Percentiles rank a stretch among this genome's conserved stretches.
phyloP scores from a whole-genome alignment of 345 rosid species.

The Nephelium lappaceum region DNA sequence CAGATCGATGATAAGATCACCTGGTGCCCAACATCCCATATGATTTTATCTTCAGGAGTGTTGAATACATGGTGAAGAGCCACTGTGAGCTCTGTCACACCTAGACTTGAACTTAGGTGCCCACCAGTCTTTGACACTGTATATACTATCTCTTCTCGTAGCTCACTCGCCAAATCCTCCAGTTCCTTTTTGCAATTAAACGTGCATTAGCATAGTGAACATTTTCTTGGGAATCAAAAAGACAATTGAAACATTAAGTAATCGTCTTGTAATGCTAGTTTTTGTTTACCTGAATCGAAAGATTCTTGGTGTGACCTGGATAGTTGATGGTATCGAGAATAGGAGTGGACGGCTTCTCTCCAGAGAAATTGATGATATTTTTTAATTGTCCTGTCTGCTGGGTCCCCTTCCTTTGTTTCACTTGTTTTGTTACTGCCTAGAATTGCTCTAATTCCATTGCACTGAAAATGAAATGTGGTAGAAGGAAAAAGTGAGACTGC shows the following conservation, averaged over 20 bases:
- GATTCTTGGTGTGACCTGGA: conserved; percentile 49
- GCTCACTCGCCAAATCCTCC: conserved; percentile 37
- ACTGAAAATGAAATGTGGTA: background rate
- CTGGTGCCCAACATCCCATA: conserved; percentile 72
- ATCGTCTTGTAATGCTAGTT: too few relatives aligned
- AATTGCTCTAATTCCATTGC: background rate
- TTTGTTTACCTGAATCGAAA: conserved; percentile 35
- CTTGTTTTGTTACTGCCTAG: background rate
- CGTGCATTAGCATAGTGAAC: background rate
- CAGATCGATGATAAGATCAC: conserved; percentile 14
- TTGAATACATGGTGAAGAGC: conserved; percentile 60
- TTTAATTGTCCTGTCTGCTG: background rate
- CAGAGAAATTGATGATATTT: conserved; percentile 34
- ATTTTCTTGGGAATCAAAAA: background rate
- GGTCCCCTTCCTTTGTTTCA: conserved; percentile 5
- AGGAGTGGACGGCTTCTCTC: conserved; percentile 40
- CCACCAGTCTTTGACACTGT: conserved; percentile 57
- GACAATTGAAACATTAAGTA: too few relatives aligned
- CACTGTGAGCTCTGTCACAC: conserved; percentile 53
- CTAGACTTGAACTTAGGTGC: conserved; percentile 51
- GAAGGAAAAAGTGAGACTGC: background rate
- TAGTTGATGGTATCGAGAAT: conserved; percentile 44
- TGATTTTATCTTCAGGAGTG: conserved; percentile 50
- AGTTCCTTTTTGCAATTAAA: conserved; percentile 38
- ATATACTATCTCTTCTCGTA: conserved; percentile 48